Conservation (phyloP, 1,284 basidiomycete species). For the Agaricales sp. region DNA sequence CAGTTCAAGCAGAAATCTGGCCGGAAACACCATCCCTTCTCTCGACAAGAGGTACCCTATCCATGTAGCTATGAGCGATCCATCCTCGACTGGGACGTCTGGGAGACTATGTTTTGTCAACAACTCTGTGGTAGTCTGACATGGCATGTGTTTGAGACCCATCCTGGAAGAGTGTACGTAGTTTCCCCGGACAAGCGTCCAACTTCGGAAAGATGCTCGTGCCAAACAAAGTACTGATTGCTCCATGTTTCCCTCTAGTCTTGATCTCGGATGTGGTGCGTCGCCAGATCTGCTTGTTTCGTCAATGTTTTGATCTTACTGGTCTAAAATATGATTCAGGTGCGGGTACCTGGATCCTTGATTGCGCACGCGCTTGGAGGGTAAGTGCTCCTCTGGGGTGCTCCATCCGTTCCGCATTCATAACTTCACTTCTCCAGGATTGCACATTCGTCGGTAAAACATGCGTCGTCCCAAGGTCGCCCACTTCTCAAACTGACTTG, state of each 20-base stretch:
- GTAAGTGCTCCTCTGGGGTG: too few relatives aligned
- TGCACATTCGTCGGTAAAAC: slow-evolving; percentile 52
- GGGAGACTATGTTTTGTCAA: slow-evolving; percentile 47
- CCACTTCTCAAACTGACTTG: slow-evolving; percentile 4
- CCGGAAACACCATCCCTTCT: slow-evolving; percentile 45
- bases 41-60: slow-evolving; percentile 45
- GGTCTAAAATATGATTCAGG: slow-evolving; percentile 24
- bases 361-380: slow-evolving; percentile 51
- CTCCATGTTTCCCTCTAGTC: slow-evolving; percentile 20
- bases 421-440: slow-evolving; percentile 22
- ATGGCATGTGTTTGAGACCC: slow-evolving; percentile 49
- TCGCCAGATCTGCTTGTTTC: slow-evolving; percentile 13
- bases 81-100: slow-evolving; percentile 57
- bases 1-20: slow-evolving; percentile 19
- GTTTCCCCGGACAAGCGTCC: too few relatives aligned
- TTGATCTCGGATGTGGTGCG: slow-evolving; percentile 61
- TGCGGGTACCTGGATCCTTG: slow-evolving; percentile 56
- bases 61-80: slow-evolving; percentile 51
- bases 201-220: too few relatives aligned
- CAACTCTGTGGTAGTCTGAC: slow-evolving; percentile 46
- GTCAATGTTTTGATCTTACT: slow-evolving; percentile 1
- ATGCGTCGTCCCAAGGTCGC: slow-evolving; percentile 11
- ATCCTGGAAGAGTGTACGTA: slow-evolving; percentile 50
- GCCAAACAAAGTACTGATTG: too few relatives aligned
- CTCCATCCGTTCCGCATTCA: too few relatives aligned